phyloP scores from a whole-genome alignment of 371 early-diverging fungal genomes.

The Mortierella sp. region DNA sequence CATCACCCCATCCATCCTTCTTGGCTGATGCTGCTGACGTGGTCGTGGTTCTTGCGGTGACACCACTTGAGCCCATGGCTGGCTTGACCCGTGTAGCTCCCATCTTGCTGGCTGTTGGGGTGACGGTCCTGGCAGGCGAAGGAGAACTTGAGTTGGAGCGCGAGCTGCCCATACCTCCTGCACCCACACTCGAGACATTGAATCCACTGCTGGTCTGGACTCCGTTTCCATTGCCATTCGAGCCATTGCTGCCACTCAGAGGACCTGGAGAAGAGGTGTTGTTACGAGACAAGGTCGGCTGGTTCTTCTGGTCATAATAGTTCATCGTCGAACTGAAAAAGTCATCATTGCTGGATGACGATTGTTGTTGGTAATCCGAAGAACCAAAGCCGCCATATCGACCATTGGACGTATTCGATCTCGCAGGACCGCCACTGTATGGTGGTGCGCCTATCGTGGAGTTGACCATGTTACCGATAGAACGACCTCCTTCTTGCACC shows the following conservation, averaged over 20 bases:
- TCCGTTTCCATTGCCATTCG: constrained; percentile 7
- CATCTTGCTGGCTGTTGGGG: constrained; percentile 22
- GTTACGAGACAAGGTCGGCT: constrained; percentile 32
- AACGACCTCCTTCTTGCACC: constrained; percentile 50
- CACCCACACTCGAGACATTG: constrained; percentile 4
- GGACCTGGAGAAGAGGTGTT: constrained; percentile 39
- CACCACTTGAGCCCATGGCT: constrained; percentile 1
- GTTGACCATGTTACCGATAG: constrained; percentile 49
- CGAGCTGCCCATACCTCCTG: constrained; percentile 33
- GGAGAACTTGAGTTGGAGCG: constrained; percentile 50
- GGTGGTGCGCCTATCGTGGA: constrained; percentile 30
- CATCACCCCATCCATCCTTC: constrained; percentile 55
- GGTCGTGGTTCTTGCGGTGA: no score
- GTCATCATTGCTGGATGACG: constrained; percentile 32
- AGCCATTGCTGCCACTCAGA: constrained; percentile 7
- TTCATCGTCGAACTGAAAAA: constrained; percentile 54
- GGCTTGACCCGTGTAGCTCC: constrained; percentile 29
- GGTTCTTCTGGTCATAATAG: constrained; percentile 51
- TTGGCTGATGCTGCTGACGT: constrained; percentile 35
- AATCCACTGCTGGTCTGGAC: constrained; percentile 6
- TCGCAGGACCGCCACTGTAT: constrained; percentile 33
- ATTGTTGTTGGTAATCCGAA: constrained; percentile 37
- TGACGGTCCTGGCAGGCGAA: constrained; percentile 37
- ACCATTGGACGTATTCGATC: neutral
- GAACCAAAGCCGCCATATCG: constrained; percentile 52